These are phyloP conservation scores for Elaeagnus macrophylla DNA, from an alignment of 306 rosid species.

Conservation along the genomic window DNA sequence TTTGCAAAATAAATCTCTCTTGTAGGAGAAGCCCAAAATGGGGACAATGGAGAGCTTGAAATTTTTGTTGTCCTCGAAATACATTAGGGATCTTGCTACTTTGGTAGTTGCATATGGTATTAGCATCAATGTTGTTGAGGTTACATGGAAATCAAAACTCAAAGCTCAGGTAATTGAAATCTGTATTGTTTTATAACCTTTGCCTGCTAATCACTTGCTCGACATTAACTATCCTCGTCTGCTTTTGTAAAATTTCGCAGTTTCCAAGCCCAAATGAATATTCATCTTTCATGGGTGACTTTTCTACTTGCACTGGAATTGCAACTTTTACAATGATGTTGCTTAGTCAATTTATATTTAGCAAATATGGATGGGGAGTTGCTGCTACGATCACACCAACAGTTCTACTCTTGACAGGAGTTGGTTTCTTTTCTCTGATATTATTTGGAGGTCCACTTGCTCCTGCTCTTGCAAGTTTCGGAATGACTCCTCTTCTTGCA, in stretches of 20 bases:
- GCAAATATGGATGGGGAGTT: slow-evolving; percentile 92
- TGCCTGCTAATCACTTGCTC: slow-evolving; percentile 1
- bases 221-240: background rate
- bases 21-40: slow-evolving; percentile 87
- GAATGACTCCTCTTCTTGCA: slow-evolving; percentile 96
- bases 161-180: slow-evolving; percentile 70
- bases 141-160: slow-evolving; percentile 98
- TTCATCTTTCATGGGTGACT: slow-evolving; percentile 96
- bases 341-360: slow-evolving; percentile 69
- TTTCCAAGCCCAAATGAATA: slow-evolving; percentile 96
- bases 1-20: too few relatives aligned
- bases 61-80: slow-evolving; percentile 85
- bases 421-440: slow-evolving; percentile 76
- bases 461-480: slow-evolving; percentile 54
- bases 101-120: slow-evolving; percentile 94
- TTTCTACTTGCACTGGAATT: slow-evolving; percentile 86
- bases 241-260: slow-evolving; percentile 29
- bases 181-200: slow-evolving; percentile 11
- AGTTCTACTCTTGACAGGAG: slow-evolving; percentile 79
- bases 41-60: slow-evolving; percentile 97
- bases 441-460: slow-evolving; percentile 69
- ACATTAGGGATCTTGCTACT: slow-evolving; percentile 93
- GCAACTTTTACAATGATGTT: slow-evolving; percentile 92
- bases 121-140: slow-evolving; percentile 89
- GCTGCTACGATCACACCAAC: slow-evolving; percentile 94